Percentiles rank a stretch among this genome's conserved stretches.
phyloP scores from a whole-genome alignment of 2,329 filamentous ascomycete species.

The Cercospora nicotianae region DNA sequence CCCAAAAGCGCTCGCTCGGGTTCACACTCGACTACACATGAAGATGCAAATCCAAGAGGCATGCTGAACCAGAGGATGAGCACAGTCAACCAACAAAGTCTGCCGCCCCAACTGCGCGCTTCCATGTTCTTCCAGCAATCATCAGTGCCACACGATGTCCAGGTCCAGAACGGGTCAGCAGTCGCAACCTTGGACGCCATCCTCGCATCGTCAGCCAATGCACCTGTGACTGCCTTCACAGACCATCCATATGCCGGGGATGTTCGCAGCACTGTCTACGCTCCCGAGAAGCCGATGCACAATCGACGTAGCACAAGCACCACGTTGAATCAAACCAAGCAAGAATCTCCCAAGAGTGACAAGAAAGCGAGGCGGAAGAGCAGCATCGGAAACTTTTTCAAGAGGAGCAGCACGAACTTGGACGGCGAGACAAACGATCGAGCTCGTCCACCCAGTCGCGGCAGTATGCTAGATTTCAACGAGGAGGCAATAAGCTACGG shows the following conservation, averaged over 20 bases:
- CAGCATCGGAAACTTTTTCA: constrained; percentile 35
- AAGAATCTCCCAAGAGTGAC: constrained; percentile 13
- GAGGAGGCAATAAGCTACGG: constrained; percentile 37
- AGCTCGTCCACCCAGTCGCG: constrained; percentile 27
- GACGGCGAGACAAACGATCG: constrained; percentile 41
- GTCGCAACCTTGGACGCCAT: constrained; percentile 88
- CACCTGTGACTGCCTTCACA: constrained; percentile 87
- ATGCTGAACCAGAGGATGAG: constrained; percentile 39
- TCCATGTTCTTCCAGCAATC: constrained; percentile 84
- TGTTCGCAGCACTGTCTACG: constrained; percentile 73
- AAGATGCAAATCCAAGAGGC: constrained; percentile 20
- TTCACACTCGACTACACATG: constrained; percentile 5
- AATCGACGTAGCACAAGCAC: constrained; percentile 24
- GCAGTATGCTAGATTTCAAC: constrained; percentile 36
- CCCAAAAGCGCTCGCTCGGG: background rate
- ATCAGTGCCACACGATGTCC: constrained; percentile 55
- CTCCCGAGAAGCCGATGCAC: constrained; percentile 38
- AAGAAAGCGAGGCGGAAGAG: constrained; percentile 34
- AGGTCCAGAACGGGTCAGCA: constrained; percentile 73
- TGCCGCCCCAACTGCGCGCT: constrained; percentile 86
- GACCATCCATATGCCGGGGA: constrained; percentile 81
- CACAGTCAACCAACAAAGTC: constrained; percentile 44
- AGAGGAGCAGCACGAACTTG: constrained; percentile 37
- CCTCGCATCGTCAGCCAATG: constrained; percentile 80
- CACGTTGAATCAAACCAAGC: constrained; percentile 7